Evolutionary conservation across 2,329 filamentous ascomycete species (phyloP), one percentile per base, ranked within the genome.

Genomic region (Corniculantispora saksenae): DNA sequence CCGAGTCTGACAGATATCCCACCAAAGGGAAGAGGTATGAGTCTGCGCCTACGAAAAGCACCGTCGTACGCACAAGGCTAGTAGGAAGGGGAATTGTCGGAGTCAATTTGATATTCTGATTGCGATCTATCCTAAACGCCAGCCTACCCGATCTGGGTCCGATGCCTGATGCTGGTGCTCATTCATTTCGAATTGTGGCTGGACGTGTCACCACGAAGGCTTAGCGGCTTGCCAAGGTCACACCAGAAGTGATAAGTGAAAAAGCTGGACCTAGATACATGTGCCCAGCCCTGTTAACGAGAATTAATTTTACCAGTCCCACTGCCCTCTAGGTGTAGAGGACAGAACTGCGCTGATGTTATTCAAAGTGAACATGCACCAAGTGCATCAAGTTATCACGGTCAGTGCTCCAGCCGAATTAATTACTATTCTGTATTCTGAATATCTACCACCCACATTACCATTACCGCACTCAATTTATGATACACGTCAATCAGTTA

Each of bases 401-500:
- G 8, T 12, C 51, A 54, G 51, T 15, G 25, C 38, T 51, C 45
- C 27, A 19, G n/a, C n/a, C 25, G 23, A 23, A 54, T 47, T 47
- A 48, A 63, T 50, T 61, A 54, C 4, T 50, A 57, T 40, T 63
- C 40, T 35, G 15, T 57, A 27, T 38, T 50, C 15, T 55, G 21
- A 29, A 48, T 63, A 50, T 50, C 29, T 29, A 57, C 29, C 61
- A 23, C 48, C 40, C 50, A n/a, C 60, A 48, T 63, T 23, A 25
- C 38, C 27, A n/a, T 55, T 55, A 25, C 50, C 59, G 13, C 23
- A 40, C n/a, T 55, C 19, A 10, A 47, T 6, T 12, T 38, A 55
- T 35, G n/a, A 17, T 55, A 55, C 50, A 35, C 35, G 15, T 32
- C 9, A 61, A 53, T 19, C 23, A 43, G 25, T 3, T 27, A 12